phyloP scores from a whole-genome alignment of 805 yeast species.

The Brettanomyces sp. region DNA sequence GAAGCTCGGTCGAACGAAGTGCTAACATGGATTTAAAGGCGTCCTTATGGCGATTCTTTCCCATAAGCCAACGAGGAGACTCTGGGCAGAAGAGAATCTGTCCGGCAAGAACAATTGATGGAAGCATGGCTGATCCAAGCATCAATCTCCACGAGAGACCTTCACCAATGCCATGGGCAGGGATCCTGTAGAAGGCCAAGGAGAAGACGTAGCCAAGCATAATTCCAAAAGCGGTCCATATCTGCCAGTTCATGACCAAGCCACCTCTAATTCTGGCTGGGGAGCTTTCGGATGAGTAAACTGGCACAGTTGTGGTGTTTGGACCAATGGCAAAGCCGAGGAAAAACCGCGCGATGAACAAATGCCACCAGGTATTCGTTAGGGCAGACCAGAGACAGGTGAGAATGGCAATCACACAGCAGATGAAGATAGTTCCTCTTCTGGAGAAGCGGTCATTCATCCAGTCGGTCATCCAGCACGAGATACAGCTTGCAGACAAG shows the following conservation, averaged over 20 bases:
- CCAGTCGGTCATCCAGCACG: slow-evolving; percentile 58
- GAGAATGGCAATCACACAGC: slow-evolving; percentile 50
- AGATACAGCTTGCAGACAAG: slow-evolving; percentile 48
- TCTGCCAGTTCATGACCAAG: slow-evolving; percentile 66
- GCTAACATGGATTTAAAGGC: slow-evolving; percentile 42
- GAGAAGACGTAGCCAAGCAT: slow-evolving; percentile 63
- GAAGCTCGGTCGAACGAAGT: slow-evolving; percentile 42
- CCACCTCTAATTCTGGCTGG: slow-evolving; percentile 59
- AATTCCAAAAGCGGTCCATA: slow-evolving; percentile 67
- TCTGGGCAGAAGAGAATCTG: slow-evolving; percentile 67
- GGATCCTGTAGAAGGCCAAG: slow-evolving; percentile 52
- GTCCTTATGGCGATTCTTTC: slow-evolving; percentile 51
- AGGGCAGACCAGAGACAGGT: slow-evolving; percentile 67
- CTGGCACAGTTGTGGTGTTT: slow-evolving; percentile 69
- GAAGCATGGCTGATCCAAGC: slow-evolving; percentile 60
- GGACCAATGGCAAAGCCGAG: slow-evolving; percentile 67
- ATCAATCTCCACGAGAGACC: slow-evolving; percentile 64
- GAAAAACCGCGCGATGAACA: slow-evolving; percentile 56
- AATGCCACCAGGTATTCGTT: slow-evolving; percentile 53
- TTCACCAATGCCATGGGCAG: slow-evolving; percentile 32
- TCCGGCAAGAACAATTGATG: slow-evolving; percentile 48
- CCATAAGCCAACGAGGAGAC: slow-evolving; percentile 73
- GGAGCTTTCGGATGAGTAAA: slow-evolving; percentile 58
- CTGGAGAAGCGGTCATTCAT: slow-evolving; percentile 51
- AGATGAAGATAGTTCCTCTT: slow-evolving; percentile 56